Evolutionary conservation across 73 alveolate genomes (phyloP).

Genomic region (Halteria grandinella): DNA sequence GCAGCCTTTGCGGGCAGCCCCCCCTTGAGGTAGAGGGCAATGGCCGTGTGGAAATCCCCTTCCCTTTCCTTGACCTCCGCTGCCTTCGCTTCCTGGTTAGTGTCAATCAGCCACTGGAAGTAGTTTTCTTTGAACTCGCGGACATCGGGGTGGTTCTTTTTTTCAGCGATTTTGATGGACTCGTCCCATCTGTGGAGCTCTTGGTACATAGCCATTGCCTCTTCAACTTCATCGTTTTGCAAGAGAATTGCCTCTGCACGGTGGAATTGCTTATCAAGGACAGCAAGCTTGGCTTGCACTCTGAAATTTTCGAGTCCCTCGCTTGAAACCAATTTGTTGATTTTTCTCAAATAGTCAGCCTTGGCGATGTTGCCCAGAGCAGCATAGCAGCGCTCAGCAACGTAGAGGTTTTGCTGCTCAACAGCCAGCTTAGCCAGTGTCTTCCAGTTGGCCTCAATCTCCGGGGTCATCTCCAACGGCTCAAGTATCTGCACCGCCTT

Average conservation of each 20-base stretch:
- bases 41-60: slow-evolving; percentile 98
- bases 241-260: slow-evolving; percentile 99
- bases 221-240: slow-evolving; percentile 98
- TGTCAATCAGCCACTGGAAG: slow-evolving; percentile 98
- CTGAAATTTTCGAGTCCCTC: slow-evolving; percentile 94
- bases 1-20: slow-evolving; percentile 99
- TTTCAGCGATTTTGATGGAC: slow-evolving; percentile 98
- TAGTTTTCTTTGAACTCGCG: slow-evolving; percentile 96
- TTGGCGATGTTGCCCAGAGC: slow-evolving; percentile 99
- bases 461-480: slow-evolving; percentile 97
- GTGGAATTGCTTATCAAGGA: slow-evolving; percentile 98
- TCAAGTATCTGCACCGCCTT: slow-evolving; percentile 97
- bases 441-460: slow-evolving; percentile 99
- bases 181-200: slow-evolving; percentile 99
- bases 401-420: slow-evolving; percentile 97
- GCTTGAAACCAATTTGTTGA: slow-evolving; percentile 84
- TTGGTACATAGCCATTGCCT: slow-evolving; percentile 99
- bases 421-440: slow-evolving; percentile 95
- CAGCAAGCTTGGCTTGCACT: slow-evolving; percentile 98
- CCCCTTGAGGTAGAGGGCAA: slow-evolving; percentile 98
- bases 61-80: slow-evolving; percentile 99
- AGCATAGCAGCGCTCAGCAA: slow-evolving; percentile 99
- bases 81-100: slow-evolving; percentile 98
- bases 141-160: slow-evolving; percentile 98
- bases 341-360: slow-evolving; percentile 89